Conservation (phyloP, 768 basidiomycete genomes). For the Panellus pusillus region DNA sequence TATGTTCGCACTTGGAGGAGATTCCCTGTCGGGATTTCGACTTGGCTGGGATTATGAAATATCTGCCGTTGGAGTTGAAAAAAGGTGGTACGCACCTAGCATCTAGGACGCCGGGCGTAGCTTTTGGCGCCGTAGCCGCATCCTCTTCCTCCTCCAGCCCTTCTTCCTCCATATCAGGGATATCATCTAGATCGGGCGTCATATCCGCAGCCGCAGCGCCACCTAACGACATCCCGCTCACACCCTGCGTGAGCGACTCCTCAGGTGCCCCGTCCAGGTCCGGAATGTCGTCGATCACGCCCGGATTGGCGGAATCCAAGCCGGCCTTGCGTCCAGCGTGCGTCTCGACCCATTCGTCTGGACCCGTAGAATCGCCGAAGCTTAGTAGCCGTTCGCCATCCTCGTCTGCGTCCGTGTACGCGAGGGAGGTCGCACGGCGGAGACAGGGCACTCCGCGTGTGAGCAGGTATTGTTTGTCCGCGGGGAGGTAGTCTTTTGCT, state of each 20-base stretch:
- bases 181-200: slow-evolving; percentile 94
- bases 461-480: slow-evolving; percentile 95
- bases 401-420: slow-evolving; percentile 95
- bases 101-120: slow-evolving; percentile 39
- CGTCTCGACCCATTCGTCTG: slow-evolving; percentile 98
- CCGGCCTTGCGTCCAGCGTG: slow-evolving; percentile 75
- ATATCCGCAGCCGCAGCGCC: slow-evolving; percentile 35
- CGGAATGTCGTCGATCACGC: slow-evolving; percentile 81
- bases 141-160: slow-evolving; percentile 78
- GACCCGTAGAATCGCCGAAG: slow-evolving; percentile 68
- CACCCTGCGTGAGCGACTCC: slow-evolving; percentile 35
- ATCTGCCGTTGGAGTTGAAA: too few species aligned
- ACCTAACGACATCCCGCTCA: slow-evolving; percentile 48
- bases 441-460: slow-evolving; percentile 97
- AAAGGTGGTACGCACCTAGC: slow-evolving; percentile 43
- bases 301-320: slow-evolving; percentile 56
- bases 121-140: slow-evolving; percentile 73
- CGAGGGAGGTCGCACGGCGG: slow-evolving; percentile 86
- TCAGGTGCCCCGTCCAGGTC: slow-evolving; percentile 65
- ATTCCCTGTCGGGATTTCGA: slow-evolving; percentile 73
- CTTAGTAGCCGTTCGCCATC: slow-evolving; percentile 91
- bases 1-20: slow-evolving; percentile 95
- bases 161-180: slow-evolving; percentile 99
- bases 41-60: slow-evolving; percentile 42
- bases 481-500: slow-evolving; percentile 88